phyloP scores from a whole-genome alignment of 2,329 filamentous ascomycete genomes.

The Ophiosphaerella herpotricha region DNA sequence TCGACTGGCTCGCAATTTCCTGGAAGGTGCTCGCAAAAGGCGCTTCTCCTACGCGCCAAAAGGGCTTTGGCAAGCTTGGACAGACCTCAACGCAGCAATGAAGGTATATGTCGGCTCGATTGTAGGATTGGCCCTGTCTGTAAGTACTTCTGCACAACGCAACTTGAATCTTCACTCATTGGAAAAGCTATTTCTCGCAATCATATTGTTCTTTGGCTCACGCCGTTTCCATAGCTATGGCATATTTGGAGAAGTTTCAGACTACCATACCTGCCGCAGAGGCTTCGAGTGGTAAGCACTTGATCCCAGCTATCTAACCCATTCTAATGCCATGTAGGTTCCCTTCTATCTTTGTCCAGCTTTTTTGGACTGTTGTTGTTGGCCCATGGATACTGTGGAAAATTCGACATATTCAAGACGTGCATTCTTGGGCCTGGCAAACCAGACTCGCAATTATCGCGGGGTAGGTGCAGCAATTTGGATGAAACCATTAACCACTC shows the following conservation, averaged over 20 bases:
- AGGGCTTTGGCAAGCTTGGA: constrained; percentile 38
- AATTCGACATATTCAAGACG: constrained; percentile 43
- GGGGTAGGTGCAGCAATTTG: constrained; percentile 27
- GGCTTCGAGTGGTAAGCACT: constrained; percentile 68
- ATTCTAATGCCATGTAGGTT: constrained; percentile 29
- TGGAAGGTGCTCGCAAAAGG: constrained; percentile 42
- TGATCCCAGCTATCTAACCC: not conserved
- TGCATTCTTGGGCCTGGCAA: constrained; percentile 47
- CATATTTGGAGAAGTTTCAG: constrained; percentile 56
- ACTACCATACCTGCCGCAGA: constrained; percentile 49
- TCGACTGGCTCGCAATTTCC: constrained; percentile 39
- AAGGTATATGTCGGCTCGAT: constrained; percentile 42
- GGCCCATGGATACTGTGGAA: constrained; percentile 47
- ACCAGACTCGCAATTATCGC: constrained; percentile 44
- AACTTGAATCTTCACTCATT: constrained; percentile 14
- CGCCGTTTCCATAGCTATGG: constrained; percentile 67
- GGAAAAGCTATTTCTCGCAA: constrained; percentile 60
- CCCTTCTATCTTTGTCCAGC: constrained; percentile 43
- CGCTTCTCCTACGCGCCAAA: constrained; percentile 33
- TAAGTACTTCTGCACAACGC: constrained; percentile 16
- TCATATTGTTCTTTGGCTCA: constrained; percentile 66
- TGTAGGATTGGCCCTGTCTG: constrained; percentile 35
- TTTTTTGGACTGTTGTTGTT: constrained; percentile 44
- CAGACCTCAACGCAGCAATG: constrained; percentile 35
- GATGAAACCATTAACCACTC: constrained; percentile 12